These are phyloP conservation scores for Vicia sativa DNA, from an alignment of 306 rosid genomes.

Conservation along the genomic window DNA sequence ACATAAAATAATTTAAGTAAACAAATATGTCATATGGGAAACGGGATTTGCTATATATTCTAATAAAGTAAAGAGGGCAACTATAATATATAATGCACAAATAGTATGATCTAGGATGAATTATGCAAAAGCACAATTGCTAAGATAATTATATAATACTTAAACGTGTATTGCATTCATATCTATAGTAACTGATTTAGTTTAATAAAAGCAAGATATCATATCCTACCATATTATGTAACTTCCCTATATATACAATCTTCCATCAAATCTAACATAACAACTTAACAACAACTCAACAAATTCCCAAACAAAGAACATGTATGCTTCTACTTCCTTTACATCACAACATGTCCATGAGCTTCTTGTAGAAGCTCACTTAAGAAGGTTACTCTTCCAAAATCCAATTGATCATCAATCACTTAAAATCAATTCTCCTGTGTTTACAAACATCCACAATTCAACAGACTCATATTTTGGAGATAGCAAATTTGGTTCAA, in stretches of 20 bases:
- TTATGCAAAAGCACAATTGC: background rate
- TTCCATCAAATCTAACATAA: background rate
- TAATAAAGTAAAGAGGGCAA: background rate
- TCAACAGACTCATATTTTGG: constrained; percentile 35
- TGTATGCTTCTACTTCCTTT: constrained; percentile 54
- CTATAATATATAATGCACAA: constrained; percentile 1
- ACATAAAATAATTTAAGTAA: constrained; percentile 18
- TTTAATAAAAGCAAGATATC: constrained; percentile 16
- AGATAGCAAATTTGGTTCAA: constrained; percentile 56
- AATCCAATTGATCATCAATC: constrained; percentile 36
- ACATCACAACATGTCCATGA: constrained; percentile 42
- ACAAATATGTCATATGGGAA: constrained; percentile 2
- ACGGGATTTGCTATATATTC: background rate
- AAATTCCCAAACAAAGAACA: constrained; percentile 25
- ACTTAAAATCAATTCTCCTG: constrained; percentile 31
- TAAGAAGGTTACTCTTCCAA: constrained; percentile 69
- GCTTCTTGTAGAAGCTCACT: constrained; percentile 46
- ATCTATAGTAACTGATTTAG: too few species aligned
- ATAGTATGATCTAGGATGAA: background rate
- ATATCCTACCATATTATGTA: constrained; percentile 1
- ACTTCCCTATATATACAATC: constrained; percentile 35
- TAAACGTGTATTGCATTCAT: too few species aligned
- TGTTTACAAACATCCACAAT: constrained; percentile 24
- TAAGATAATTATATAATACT: too few species aligned
- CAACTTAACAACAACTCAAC: constrained; percentile 30